A percentile compares a stretch with the other conserved stretches of the same genome.
Evolutionary conservation across 371 early-diverging fungal species (phyloP).

Genomic region (Mucor ambiguus): DNA sequence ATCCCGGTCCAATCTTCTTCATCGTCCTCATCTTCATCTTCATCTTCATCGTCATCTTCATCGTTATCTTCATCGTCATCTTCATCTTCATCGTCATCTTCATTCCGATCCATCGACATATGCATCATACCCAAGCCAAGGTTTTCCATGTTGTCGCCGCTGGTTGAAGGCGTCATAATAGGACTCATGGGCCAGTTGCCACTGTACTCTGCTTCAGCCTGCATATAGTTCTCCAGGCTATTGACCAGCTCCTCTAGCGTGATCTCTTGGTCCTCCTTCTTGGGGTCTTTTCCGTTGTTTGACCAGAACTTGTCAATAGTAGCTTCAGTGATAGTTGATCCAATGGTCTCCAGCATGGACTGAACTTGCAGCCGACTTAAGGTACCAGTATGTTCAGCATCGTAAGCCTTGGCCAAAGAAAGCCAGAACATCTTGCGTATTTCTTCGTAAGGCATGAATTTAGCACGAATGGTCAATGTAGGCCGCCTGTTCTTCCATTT

Average conservation of each 20-base stretch:
- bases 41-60: neutral
- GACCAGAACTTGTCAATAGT: conserved; percentile 61
- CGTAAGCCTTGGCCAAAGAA: conserved; percentile 58
- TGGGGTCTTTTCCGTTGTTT: conserved; percentile 52
- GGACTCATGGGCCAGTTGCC: neutral
- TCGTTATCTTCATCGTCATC: conserved; percentile 8
- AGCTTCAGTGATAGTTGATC: conserved; percentile 63
- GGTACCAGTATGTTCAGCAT: conserved; percentile 48
- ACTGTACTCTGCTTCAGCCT: neutral
- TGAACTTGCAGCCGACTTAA: conserved; percentile 56
- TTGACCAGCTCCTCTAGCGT: conserved; percentile 58
- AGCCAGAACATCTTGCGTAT: conserved; percentile 71
- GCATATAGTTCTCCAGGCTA: conserved; percentile 51
- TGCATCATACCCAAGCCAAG: neutral
- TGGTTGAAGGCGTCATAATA: neutral
- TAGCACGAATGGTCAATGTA: conserved; percentile 45
- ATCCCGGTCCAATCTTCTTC: neutral
- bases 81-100: neutral
- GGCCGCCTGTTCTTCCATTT: conserved; percentile 26
- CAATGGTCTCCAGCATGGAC: conserved; percentile 72
- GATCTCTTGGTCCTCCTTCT: conserved; percentile 48
- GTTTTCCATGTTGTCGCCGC: neutral
- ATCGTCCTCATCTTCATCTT: neutral
- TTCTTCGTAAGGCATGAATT: conserved; percentile 55
- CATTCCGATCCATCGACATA: neutral